Evolutionary conservation across 768 basidiomycete species (phyloP), one percentile per base, ranked within the genome.

Genomic region (Termitomyces sp.): DNA sequence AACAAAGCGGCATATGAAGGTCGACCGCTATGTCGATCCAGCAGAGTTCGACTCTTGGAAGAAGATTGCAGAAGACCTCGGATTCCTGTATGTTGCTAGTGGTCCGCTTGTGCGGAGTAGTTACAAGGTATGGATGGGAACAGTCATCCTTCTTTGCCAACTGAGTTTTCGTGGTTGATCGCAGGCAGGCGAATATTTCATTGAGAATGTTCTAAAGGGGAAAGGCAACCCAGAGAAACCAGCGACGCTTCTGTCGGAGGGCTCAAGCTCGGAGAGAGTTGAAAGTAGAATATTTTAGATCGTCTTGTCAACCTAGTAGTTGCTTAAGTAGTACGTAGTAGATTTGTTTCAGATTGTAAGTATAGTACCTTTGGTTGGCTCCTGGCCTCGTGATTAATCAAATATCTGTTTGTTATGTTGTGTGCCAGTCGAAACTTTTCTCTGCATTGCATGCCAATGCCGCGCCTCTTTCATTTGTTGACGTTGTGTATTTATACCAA

Each of bases 1-100:
- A 7, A 98, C 97, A 9, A 98, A 98, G 73, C 84, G 88, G 30
- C 97, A 99, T 73, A 98, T 99, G 97, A 99, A 98, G 73, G 97
- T 99, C 10, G 89, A 93, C 64, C 89, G 93, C 32, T 99, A 99
- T 66, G 94, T 98, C 24, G 86, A 93, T 59, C 97, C 97, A 1
- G 82, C 85, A 4, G 95, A 98, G 69, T 99, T 98, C 65, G 90
- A 91, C 60, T 76, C 81, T 56, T 99, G 96, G 96, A 95, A 89
- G 69, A 76, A 83, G 65, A 78, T 90, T 12, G 96, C 97, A 7
- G 93, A 98, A 67, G 84, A 86, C 60, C 88, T 97, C 82, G 95
- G 96, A 40, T 99, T 99, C 82, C 69, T 98, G 45, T 99, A 99
- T 65, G 96, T 98, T 36, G 97, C 97, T 9, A 93, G 91, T 71